Evolutionary conservation across 148 eudicot genomes (phyloP), one percentile per base, ranked within the genome.

Genomic region (Gaultheria prostrata): DNA sequence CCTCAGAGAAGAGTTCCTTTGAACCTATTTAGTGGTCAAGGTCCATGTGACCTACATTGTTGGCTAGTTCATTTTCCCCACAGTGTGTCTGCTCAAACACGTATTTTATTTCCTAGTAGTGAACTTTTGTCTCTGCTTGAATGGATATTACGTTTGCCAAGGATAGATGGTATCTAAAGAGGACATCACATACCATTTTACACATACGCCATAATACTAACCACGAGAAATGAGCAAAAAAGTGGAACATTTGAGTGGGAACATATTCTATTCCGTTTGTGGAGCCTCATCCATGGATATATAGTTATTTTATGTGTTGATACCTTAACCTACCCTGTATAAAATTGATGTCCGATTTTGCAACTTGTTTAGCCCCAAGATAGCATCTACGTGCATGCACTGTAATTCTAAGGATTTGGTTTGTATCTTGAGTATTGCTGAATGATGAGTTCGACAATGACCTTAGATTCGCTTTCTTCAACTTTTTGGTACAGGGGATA

Each of bases 401-500:
- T 78, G n/a, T 17, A 51, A 2, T 26, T 17, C 80, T 78, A 17
- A 13, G 10, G 26, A 6, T 28, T 78, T 78, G 18, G 50, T 3
- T n/a, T 57, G 46, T 48, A 12, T 76, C 56, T 76, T 1, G 13
- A 46, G 57, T 48, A 17, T 28, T 15, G 18, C 35, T 13, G 61
- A 53, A 15, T 53, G 65, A 10, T 20, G 59, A 24, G 57, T 76
- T 26, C 56, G 26, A 14, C 56, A 46, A 14, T 26, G 56, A 50
- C 6, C 65, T 78, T 20, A 17, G 35, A 43, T 28, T 63, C 6
- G 15, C 8, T 78, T 24, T 69, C 50, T 84, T 21, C 32, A 43
- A 67, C 17, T 32, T 43, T 75, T 46, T 70, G n/a, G n/a, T 30
- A 17, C 87, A 92, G 94, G 94, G 21, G 95, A 91, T 53, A 86